These are phyloP conservation scores for Myriosclerotinia scirpicola DNA, from an alignment of 2,329 filamentous ascomycete genomes.

Conservation along the genomic window DNA sequence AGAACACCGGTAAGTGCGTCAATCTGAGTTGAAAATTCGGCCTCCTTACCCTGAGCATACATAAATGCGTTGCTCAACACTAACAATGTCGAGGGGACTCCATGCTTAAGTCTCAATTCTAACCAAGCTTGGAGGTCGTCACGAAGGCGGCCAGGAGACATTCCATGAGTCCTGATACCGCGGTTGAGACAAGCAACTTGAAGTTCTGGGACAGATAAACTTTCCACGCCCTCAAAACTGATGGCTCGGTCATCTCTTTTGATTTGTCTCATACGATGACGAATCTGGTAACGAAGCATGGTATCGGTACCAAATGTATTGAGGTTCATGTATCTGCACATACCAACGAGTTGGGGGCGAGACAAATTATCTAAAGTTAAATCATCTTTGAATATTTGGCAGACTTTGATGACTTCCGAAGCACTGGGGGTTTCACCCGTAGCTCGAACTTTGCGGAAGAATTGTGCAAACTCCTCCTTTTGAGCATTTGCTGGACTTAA, in stretches of 20 bases:
- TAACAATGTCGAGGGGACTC: conserved; percentile 92
- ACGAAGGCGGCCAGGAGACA: conserved; percentile 83
- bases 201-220: conserved; percentile 87
- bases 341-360: conserved; percentile 90
- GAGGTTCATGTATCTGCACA: conserved; percentile 98
- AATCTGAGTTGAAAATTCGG: conserved; percentile 83
- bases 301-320: conserved; percentile 96
- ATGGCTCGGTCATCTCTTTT: conserved; percentile 97
- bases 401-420: conserved; percentile 95
- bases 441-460: conserved; percentile 93
- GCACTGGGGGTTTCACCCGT: conserved; percentile 87
- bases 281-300: conserved; percentile 95
- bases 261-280: conserved; percentile 98
- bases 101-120: conserved; percentile 86
- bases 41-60: conserved; percentile 82
- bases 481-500: conserved; percentile 81
- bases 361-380: conserved; percentile 96
- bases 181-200: conserved; percentile 90
- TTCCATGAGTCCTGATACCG: conserved; percentile 87
- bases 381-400: conserved; percentile 98
- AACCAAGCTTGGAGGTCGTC: conserved; percentile 93
- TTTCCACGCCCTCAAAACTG: conserved; percentile 88
- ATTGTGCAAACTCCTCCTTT: conserved; percentile 90
- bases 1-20: conserved; percentile 90
- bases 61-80: conserved; percentile 98